Base-by-base conservation (phyloP, 2,329 filamentous ascomycete species). In the Scleromitrula shiraiana region DNA sequence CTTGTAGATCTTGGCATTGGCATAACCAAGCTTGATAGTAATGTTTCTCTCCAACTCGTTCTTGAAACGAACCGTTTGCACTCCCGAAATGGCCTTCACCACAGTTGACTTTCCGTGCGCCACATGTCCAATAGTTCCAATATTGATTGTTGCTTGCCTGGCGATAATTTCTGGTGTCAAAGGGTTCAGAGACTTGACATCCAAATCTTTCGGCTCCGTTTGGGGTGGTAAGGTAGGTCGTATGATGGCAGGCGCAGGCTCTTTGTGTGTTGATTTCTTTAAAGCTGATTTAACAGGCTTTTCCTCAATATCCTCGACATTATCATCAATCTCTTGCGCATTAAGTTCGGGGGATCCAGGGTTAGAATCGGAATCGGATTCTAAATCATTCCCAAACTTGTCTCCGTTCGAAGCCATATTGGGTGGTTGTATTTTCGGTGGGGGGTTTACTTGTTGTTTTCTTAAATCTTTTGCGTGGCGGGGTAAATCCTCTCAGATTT, bases 1-100 rank as follows among this genome's bases (percentile, higher is more conserved):
- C 77, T 96, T 88, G 83, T 97, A 98, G 69, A 98, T 90, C 73
- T 98, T 97, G 62, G 93, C 93, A 70, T 98, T 98, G 68, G 93
- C 93, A 69, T 98, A 98, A 67, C 93, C 93, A 63, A 98, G 80
- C 82, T 98, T 98, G 77, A 98, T 98, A 64, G 93, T 98, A 65
- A 98, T 98, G 70, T 98, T 98, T 65, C 93, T 80, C 73, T 97
- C 94, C 72, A 96, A 74, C 73, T 98, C 93, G 75, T 97, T 98
- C 85, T 98, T 98, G 78, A 98, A 98, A 60, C 93, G 82, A 65
- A 98, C 93, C 15, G 93, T 98, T 78, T 98, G 93, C 56, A 98
- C 93, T 54, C 93, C 93, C 2, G 93, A 97, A 63, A 98, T 97
- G 62, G 93, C 93, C 78, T 98, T 98, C 62, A 98, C 93, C 42